Evolutionary conservation across 2,329 filamentous ascomycete species (phyloP).

Genomic region (Talaromyces sp.): DNA sequence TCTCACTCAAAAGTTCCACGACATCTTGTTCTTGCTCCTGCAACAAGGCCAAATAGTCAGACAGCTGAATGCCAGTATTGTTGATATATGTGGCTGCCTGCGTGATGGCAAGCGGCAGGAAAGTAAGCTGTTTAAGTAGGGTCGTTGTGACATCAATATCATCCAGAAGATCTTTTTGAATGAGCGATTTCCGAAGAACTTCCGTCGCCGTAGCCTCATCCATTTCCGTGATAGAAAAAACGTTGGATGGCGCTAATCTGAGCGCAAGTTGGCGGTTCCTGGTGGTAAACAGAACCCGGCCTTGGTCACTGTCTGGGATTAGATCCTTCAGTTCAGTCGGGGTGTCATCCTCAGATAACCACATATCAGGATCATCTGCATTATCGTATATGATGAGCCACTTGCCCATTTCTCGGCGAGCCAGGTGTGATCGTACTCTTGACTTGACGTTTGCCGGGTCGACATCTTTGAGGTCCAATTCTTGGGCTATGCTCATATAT

Average conservation of each 20-base stretch:
- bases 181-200: slow-evolving; percentile 7
- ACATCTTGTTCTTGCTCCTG: background rate
- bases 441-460: slow-evolving; percentile 1
- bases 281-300: slow-evolving; percentile 28
- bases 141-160: slow-evolving; percentile 10
- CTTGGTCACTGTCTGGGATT: slow-evolving; percentile 24
- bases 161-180: slow-evolving; percentile 12
- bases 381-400: slow-evolving; percentile 28
- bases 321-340: background rate
- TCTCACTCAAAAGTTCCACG: background rate
- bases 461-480: background rate
- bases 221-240: slow-evolving; percentile 20
- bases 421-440: slow-evolving; percentile 17
- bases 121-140: slow-evolving; percentile 24
- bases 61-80: background rate
- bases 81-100: slow-evolving; percentile 24
- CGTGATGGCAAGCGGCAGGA: slow-evolving; percentile 31
- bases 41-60: background rate
- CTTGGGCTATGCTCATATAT: slow-evolving; percentile 14
- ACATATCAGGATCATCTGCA: slow-evolving; percentile 24
- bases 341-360: slow-evolving; percentile 2
- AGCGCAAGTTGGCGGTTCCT: slow-evolving; percentile 22
- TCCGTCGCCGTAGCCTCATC: slow-evolving; percentile 14
- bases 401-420: slow-evolving; percentile 8
- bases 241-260: slow-evolving; percentile 21